These are phyloP conservation scores for Mycena galericulata DNA, from an alignment of 768 basidiomycete genomes.

Conservation along the genomic window DNA sequence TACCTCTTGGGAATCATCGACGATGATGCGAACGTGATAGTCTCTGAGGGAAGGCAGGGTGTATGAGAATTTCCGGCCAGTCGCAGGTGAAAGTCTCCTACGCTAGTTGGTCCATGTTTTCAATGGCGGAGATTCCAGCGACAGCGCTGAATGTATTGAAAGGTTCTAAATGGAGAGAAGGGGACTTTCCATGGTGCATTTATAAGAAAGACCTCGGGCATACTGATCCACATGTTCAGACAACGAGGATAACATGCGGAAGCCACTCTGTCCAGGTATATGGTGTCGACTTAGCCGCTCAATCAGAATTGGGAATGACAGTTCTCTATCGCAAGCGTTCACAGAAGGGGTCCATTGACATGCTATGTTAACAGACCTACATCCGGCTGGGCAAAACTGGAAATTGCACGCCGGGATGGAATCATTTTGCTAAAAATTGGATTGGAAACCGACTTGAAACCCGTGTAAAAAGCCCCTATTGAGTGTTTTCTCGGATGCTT, in stretches of 20 bases:
- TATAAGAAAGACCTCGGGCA: not conserved
- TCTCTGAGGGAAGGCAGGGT: conserved; percentile 1
- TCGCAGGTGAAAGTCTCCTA: not conserved
- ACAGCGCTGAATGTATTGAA: not conserved
- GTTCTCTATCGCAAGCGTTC: not conserved
- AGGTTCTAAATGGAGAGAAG: not conserved
- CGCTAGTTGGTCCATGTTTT: not conserved
- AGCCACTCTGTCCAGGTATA: not conserved
- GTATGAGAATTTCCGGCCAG: not conserved
- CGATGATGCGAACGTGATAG: conserved; percentile 9
- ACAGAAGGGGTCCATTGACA: not conserved
- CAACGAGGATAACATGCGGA: conserved; percentile 1
- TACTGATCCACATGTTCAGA: not conserved
- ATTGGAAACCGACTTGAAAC: not conserved
- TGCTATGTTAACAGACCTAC: not conserved
- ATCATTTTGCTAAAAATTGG: not conserved
- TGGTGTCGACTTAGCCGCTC: not conserved
- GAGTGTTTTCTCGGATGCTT: not conserved
- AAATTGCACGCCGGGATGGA: not conserved
- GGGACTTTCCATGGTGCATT: not conserved
- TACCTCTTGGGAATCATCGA: conserved; percentile 9
- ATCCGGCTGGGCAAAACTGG: not conserved
- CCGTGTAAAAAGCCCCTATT: not conserved
- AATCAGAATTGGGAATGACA: not conserved
- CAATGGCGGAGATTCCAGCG: not conserved